A percentile compares a stretch with the other conserved stretches of the same genome.
Conservation (phyloP, 2,329 filamentous ascomycete species). For the Ceratocystis eucalypticola region DNA sequence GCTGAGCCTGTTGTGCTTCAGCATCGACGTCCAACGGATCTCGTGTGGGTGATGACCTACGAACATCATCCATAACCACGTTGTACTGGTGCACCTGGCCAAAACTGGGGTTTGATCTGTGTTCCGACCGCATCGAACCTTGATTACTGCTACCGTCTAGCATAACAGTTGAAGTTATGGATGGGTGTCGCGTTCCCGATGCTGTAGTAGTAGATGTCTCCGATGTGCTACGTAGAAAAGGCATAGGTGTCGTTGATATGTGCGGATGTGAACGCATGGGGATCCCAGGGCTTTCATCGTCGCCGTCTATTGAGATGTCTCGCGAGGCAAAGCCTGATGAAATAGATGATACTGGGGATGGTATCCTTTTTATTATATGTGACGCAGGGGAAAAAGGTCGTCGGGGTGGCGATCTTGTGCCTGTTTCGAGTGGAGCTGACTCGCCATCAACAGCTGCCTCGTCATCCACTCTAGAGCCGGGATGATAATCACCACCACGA, state of each 20-base stretch:
- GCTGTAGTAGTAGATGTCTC: constrained; percentile 22
- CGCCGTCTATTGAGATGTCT: constrained; percentile 16
- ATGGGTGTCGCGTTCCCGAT: constrained; percentile 39
- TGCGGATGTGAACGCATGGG: constrained; percentile 24
- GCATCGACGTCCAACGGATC: constrained; percentile 9
- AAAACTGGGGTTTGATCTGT: constrained; percentile 40
- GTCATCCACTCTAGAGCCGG: constrained; percentile 20
- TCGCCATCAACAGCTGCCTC: constrained; percentile 12
- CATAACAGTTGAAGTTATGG: constrained; percentile 37
- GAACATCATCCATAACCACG: constrained; percentile 25
- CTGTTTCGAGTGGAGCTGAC: constrained; percentile 10
- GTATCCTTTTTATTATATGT: neutral
- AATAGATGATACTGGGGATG: constrained; percentile 3
- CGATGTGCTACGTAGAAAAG: constrained; percentile 40
- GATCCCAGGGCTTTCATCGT: constrained; percentile 20
- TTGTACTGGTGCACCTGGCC: constrained; percentile 46
- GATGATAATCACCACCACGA: constrained; percentile 29
- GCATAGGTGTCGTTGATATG: constrained; percentile 29
- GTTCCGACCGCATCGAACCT: constrained; percentile 27
- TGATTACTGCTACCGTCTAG: constrained; percentile 33
- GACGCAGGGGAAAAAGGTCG: constrained; percentile 14
- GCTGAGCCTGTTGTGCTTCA: constrained; percentile 14
- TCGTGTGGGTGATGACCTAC: constrained; percentile 3
- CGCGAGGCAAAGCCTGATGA: constrained; percentile 8
- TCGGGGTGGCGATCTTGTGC: neutral